Percentiles rank a stretch among this genome's conserved stretches.
These are phyloP conservation scores for Aspergillus ochraceoroseus DNA, from an alignment of 2,329 filamentous ascomycete species.

Conservation along the genomic window DNA sequence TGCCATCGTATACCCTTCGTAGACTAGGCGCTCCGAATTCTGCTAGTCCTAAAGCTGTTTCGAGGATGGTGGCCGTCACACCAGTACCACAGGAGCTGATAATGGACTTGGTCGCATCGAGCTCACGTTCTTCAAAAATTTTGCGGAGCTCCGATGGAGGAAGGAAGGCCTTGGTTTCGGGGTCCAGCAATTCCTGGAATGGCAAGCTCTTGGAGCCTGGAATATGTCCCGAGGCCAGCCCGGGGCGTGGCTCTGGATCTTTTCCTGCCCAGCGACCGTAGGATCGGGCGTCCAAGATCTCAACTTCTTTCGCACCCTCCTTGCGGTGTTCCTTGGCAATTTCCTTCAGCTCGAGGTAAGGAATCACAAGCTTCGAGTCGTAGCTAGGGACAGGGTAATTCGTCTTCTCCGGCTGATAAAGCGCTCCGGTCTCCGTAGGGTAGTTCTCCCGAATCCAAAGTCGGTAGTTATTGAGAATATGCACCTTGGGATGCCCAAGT, in stretches of 20 bases:
- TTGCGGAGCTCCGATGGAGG: constrained; percentile 65
- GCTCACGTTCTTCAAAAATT: constrained; percentile 71
- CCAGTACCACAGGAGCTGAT: constrained; percentile 89
- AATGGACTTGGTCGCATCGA: constrained; percentile 74
- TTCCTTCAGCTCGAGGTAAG: constrained; percentile 76
- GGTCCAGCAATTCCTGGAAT: constrained; percentile 73
- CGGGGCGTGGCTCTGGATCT: constrained; percentile 79
- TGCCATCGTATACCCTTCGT: constrained; percentile 84
- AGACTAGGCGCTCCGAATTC: constrained; percentile 63
- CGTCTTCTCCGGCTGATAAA: constrained; percentile 37
- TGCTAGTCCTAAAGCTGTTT: constrained; percentile 76
- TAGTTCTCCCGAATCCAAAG: constrained; percentile 82
- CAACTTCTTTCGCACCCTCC: constrained; percentile 74
- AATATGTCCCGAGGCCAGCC: constrained; percentile 84
- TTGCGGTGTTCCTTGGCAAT: constrained; percentile 72
- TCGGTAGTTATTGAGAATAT: constrained; percentile 92
- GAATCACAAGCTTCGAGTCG: constrained; percentile 62
- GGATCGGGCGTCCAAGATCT: constrained; percentile 83
- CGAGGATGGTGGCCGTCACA: constrained; percentile 86
- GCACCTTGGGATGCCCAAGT: constrained; percentile 84
- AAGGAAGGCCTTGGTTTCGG: constrained; percentile 73
- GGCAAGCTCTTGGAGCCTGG: constrained; percentile 81
- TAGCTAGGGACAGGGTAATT: constrained; percentile 53
- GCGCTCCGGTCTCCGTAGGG: constrained; percentile 69
- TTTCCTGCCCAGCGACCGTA: constrained; percentile 73